Evolutionary conservation across 352 stramenopile species (phyloP), one percentile per base, ranked within the genome.

Genomic region (Pythium brassicae): DNA sequence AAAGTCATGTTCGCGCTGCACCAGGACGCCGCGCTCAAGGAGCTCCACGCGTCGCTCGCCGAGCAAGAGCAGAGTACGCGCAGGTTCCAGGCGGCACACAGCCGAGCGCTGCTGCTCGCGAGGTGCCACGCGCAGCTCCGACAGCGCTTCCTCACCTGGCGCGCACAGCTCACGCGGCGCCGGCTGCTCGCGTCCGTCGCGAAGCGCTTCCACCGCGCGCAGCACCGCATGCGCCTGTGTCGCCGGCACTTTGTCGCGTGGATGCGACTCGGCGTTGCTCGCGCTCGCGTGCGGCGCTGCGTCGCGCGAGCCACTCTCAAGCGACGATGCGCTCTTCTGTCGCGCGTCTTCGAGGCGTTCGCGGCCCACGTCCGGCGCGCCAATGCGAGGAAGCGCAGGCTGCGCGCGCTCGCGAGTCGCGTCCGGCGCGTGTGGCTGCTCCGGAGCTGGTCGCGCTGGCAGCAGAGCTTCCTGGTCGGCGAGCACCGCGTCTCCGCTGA

Each of bases 1-100:
- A 65, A 61, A 23, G 57, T 53, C 17, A 57, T 74, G 23, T 65
- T 74, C 53, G 37, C 63, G 20, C 46, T 78, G 20, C 63, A 72
- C n/a, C 67, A 85, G 32, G 56, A 65, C 37, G 66, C 66, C 1
- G 60, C 55, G 7, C 50, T 72, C n/a, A 51, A 40, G 8, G 73
- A 76, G 44, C 57, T 83, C 19, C 65, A 78, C 32, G 47, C 45
- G 23, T 47, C 54, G 6, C 72, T 68, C 23, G 37, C 56, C 0
- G 48, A 49, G n/a, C 62, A 78, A 19, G 54, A 72, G 27, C 55
- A 65, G 3, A 50, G 53, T 27, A 50, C 70, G 26, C 22, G 54
- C n/a, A 43, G 27, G 25, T 66, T 76, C 35, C 29, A 50, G 4
- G 50, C 59, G 17, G 4, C 63, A 4, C 63, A 79, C 59, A 47